Percentiles rank a stretch among this genome's conserved stretches.
These are phyloP conservation scores for Nemania abortiva DNA, from an alignment of 2,329 filamentous ascomycete species.

Conservation along the genomic window DNA sequence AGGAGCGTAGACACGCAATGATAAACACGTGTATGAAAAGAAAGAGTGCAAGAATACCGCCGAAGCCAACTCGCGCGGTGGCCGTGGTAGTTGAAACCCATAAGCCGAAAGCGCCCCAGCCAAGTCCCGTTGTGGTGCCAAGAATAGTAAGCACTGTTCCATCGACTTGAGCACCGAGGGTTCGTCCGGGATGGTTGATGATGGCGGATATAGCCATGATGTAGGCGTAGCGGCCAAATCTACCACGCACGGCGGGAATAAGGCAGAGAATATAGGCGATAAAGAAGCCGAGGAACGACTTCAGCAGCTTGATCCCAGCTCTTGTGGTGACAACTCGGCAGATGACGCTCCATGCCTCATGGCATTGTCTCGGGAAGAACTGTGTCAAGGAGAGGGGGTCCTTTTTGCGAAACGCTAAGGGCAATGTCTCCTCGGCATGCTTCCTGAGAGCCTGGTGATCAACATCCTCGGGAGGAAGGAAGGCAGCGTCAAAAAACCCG, in stretches of 20 bases:
- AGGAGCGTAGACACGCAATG: constrained; percentile 66
- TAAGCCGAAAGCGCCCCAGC: constrained; percentile 66
- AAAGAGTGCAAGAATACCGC: constrained; percentile 67
- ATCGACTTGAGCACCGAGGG: constrained; percentile 68
- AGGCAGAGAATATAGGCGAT: constrained; percentile 68
- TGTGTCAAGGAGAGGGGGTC: constrained; percentile 60
- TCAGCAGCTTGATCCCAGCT: constrained; percentile 63
- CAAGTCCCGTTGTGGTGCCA: constrained; percentile 66
- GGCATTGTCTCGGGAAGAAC: constrained; percentile 63
- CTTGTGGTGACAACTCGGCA: constrained; percentile 60
- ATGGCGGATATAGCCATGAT: constrained; percentile 69
- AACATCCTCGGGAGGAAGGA: constrained; percentile 57
- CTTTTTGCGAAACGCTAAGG: constrained; percentile 59
- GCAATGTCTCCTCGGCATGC: constrained; percentile 60
- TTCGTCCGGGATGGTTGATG: constrained; percentile 68
- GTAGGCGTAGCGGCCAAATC: constrained; percentile 67
- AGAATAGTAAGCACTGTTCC: constrained; percentile 65
- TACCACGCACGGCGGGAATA: constrained; percentile 60
- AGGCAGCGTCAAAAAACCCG: constrained; percentile 63
- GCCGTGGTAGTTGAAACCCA: constrained; percentile 65
- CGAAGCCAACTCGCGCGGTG: constrained; percentile 61
- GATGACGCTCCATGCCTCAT: constrained; percentile 57
- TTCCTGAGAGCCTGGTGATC: constrained; percentile 56
- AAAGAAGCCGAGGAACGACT: constrained; percentile 69
- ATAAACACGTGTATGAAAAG: constrained; percentile 64